A percentile compares a stretch with the other conserved stretches of the same genome.
phyloP scores from a whole-genome alignment of 305 asterid genomes.

The Plantago coronopus region DNA sequence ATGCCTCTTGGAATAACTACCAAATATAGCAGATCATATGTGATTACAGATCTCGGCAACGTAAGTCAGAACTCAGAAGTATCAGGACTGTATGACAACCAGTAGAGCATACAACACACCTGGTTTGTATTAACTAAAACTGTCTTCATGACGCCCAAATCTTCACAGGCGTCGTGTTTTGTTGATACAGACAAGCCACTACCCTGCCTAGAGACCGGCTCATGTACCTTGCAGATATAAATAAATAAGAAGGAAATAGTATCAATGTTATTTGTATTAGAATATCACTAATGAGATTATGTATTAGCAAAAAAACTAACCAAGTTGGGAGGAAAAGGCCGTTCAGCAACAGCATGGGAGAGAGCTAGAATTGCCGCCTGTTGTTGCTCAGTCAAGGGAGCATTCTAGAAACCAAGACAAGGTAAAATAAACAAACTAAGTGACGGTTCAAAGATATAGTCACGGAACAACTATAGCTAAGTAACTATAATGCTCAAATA shows the following conservation, averaged over 20 bases:
- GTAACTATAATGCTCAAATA: not conserved
- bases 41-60: not conserved
- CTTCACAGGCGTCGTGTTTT: conserved; percentile 55
- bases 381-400: conserved; percentile 93
- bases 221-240: conserved; percentile 48
- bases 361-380: conserved; percentile 82
- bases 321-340: conserved; percentile 79
- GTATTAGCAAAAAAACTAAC: conserved; percentile 36
- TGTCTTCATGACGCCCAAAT: conserved; percentile 62
- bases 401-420: conserved; percentile 44
- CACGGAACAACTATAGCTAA: not conserved
- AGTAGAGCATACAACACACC: conserved; percentile 36
- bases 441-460: no score
- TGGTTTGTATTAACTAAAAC: conserved; percentile 83
- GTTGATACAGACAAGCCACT: conserved; percentile 52
- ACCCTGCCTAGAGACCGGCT: conserved; percentile 50
- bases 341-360: conserved; percentile 91
- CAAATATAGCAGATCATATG: not conserved
- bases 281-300: conserved; percentile 17
- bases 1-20: not conserved
- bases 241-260: conserved; percentile 15
- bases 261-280: conserved; percentile 13
- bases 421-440: not conserved
- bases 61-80: conserved; percentile 3
- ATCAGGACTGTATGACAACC: conserved; percentile 12